phyloP scores from a whole-genome alignment of 2,329 filamentous ascomycete genomes.

The Penicillium vulpinum region DNA sequence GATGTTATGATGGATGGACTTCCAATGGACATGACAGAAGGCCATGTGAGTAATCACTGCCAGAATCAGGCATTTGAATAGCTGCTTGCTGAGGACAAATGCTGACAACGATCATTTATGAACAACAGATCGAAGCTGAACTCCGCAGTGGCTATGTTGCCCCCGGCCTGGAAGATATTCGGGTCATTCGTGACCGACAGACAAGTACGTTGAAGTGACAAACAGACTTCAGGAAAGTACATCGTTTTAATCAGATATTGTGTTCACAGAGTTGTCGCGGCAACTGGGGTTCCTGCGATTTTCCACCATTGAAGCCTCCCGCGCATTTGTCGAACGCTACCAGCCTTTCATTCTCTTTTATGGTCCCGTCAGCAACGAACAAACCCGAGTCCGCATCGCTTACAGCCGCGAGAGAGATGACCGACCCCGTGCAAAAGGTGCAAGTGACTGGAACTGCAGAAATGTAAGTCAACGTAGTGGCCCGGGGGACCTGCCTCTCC shows the following conservation, averaged over 20 bases:
- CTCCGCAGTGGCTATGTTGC: conserved; percentile 54
- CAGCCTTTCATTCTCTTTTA: conserved; percentile 54
- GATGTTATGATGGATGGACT: conserved; percentile 54
- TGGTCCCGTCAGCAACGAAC: conserved; percentile 48
- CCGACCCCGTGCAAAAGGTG: conserved; percentile 47
- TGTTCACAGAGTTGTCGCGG: conserved; percentile 51
- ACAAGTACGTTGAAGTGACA: conserved; percentile 48
- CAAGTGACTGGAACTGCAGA: conserved; percentile 59
- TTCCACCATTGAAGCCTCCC: conserved; percentile 49
- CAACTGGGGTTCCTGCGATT: conserved; percentile 60
- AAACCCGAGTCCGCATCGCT: conserved; percentile 51
- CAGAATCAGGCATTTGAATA: background rate
- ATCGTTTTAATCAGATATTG: background rate
- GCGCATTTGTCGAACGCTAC: conserved; percentile 55
- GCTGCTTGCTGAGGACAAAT: background rate
- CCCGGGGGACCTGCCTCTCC: background rate
- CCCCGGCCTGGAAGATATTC: conserved; percentile 56
- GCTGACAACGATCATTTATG: background rate
- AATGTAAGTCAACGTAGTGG: conserved; percentile 39
- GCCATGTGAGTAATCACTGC: conserved; percentile 47
- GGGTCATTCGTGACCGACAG: conserved; percentile 59
- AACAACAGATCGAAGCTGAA: conserved; percentile 57
- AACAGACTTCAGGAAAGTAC: background rate
- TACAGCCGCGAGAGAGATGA: conserved; percentile 57
- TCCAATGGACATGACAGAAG: conserved; percentile 51